Evolutionary conservation across 805 yeast species (phyloP).

Genomic region (Zygosaccharomyces pseudorouxii): DNA sequence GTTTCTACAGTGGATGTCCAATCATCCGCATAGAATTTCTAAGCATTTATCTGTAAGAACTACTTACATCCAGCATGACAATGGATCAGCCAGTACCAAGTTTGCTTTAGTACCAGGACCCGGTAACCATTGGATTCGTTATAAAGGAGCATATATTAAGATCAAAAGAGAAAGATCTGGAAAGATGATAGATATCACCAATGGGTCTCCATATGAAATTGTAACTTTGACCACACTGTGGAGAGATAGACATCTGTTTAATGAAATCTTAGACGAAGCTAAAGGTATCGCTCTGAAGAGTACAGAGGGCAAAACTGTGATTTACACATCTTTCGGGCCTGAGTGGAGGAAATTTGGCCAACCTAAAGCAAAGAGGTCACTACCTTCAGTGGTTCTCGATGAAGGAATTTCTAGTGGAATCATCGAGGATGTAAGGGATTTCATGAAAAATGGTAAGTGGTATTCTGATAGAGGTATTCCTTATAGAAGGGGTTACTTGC

Average conservation of each 20-base stretch:
- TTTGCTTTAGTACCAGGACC: constrained; percentile 96
- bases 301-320: constrained; percentile 89
- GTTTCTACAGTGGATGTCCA: constrained; percentile 96
- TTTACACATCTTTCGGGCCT: constrained; percentile 94
- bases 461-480: constrained; percentile 96
- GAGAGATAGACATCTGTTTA: constrained; percentile 68
- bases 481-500: constrained; percentile 86
- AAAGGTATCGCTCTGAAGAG: constrained; percentile 72
- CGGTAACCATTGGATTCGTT: constrained; percentile 83
- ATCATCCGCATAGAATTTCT: constrained; percentile 65
- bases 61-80: constrained; percentile 78
- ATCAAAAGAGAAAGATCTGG: constrained; percentile 90
- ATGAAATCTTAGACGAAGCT: constrained; percentile 74
- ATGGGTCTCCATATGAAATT: constrained; percentile 93
- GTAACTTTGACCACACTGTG: constrained; percentile 89
- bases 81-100: constrained; percentile 82
- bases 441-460: constrained; percentile 79
- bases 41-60: constrained; percentile 91
- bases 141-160: constrained; percentile 81
- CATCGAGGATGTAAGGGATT: constrained; percentile 70
- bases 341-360: constrained; percentile 99
- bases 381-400: constrained; percentile 85
- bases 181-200: constrained; percentile 78
- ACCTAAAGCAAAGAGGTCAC: constrained; percentile 79
- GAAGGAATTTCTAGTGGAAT: constrained; percentile 63